Evolutionary conservation across 1,284 basidiomycete species (phyloP).

Genomic region (Austroboletus novae-zelandiae): DNA sequence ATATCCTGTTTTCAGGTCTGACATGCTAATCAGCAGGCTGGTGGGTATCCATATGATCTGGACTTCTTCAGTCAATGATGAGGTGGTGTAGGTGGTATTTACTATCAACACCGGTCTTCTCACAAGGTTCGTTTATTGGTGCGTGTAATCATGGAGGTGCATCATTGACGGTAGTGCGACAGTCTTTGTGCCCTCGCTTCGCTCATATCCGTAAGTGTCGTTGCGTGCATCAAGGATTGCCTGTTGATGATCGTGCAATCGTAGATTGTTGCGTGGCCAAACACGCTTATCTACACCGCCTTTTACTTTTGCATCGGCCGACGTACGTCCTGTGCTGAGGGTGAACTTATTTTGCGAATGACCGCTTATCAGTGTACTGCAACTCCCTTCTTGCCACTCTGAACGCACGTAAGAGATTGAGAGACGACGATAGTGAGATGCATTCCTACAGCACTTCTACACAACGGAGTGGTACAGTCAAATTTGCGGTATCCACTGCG

Average conservation of each 20-base stretch:
- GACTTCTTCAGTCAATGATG: background rate
- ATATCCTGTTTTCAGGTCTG: conserved; percentile 34
- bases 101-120: conserved; percentile 48
- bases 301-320: conserved; percentile 55
- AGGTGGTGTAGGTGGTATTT: conserved; percentile 40
- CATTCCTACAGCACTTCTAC: no score
- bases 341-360: background rate
- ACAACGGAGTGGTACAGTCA: no score
- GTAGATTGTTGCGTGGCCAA: conserved; percentile 38
- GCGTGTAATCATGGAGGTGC: background rate
- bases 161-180: conserved; percentile 7
- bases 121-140: conserved; percentile 28
- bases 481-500: background rate
- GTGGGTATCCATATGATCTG: conserved; percentile 23
- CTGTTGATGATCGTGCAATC: background rate
- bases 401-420: conserved; percentile 41
- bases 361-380: conserved; percentile 38
- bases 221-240: background rate
- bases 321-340: conserved; percentile 28
- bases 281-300: conserved; percentile 44
- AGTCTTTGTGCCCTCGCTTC: conserved; percentile 42
- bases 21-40: conserved; percentile 46
- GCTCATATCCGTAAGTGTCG: conserved; percentile 38
- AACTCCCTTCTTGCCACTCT: conserved; percentile 49
- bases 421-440: conserved; percentile 8